Conservation (phyloP, 805 yeast species). For the Cyberlindnera maritima region DNA sequence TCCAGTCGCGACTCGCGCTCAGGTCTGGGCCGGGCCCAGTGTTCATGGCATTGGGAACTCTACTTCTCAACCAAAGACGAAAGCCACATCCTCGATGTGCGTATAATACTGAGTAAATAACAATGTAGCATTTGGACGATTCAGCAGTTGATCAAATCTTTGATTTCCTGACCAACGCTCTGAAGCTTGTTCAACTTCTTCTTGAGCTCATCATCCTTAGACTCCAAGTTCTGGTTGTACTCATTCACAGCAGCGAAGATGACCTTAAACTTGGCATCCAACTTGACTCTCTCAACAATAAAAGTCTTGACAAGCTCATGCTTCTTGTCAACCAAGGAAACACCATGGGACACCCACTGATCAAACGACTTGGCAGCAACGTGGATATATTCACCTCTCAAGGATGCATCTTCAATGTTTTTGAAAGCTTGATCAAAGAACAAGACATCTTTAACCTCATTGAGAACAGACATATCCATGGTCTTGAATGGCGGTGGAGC, state of each 20-base stretch:
- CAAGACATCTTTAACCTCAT: constrained; percentile 2
- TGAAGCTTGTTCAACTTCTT: constrained; percentile 36
- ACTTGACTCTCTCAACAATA: constrained; percentile 36
- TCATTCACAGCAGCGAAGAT: constrained; percentile 38
- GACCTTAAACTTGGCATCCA: constrained; percentile 37
- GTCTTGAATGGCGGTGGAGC: constrained; percentile 17
- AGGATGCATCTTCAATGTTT: constrained; percentile 19
- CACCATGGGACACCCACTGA: constrained; percentile 39
- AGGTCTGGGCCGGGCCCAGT: no score
- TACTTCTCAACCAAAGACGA: no score
- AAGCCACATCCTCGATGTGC: no score
- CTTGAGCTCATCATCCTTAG: constrained; percentile 32
- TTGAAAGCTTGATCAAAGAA: constrained; percentile 19
- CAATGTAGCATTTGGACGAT: no score
- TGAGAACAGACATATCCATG: constrained; percentile 8
- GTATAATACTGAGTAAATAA: no score
- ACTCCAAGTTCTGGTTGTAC: constrained; percentile 32
- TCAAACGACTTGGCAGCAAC: constrained; percentile 26
- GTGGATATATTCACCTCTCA: constrained; percentile 27
- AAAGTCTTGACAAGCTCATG: constrained; percentile 33
- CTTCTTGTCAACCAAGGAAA: constrained; percentile 33
- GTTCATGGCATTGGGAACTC: no score
- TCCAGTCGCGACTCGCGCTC: no score
- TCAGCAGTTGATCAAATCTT: constrained; percentile 31
- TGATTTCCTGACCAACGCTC: constrained; percentile 41